These are phyloP conservation scores for Ogataea thermomethanolica DNA, from an alignment of 805 yeast genomes.

Conservation along the genomic window DNA sequence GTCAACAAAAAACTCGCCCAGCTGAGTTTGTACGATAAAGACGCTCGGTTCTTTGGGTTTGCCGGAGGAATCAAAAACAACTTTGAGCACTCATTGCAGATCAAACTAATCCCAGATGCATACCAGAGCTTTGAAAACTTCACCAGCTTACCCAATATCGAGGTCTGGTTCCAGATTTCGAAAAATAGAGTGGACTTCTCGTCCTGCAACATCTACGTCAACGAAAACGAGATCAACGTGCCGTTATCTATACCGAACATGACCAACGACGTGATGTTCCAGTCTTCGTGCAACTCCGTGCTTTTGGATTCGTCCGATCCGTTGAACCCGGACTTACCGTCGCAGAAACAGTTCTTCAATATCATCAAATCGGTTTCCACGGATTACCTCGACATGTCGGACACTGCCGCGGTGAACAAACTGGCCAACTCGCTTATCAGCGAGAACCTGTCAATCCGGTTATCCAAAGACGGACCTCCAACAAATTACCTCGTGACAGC, in stretches of 20 bases:
- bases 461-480: slow-evolving; percentile 4
- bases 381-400: slow-evolving; percentile 21
- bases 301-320: slow-evolving; percentile 19
- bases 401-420: slow-evolving; percentile 14
- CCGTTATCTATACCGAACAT: slow-evolving; percentile 26
- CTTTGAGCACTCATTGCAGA: slow-evolving; percentile 27
- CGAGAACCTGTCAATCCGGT: slow-evolving; percentile 16
- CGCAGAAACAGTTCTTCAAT: slow-evolving; percentile 22
- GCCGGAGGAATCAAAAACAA: slow-evolving; percentile 31
- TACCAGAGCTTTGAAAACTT: slow-evolving; percentile 23
- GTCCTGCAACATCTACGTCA: slow-evolving; percentile 24
- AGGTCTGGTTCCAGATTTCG: slow-evolving; percentile 30
- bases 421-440: slow-evolving; percentile 16
- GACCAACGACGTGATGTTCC: slow-evolving; percentile 30
- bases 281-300: slow-evolving; percentile 28
- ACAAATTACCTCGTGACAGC: slow-evolving; percentile 22
- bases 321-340: slow-evolving; percentile 9
- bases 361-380: slow-evolving; percentile 23
- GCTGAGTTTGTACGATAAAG: slow-evolving; percentile 24
- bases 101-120: slow-evolving; percentile 34
- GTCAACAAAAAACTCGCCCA: slow-evolving; percentile 22
- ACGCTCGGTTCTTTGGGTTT: slow-evolving; percentile 25
- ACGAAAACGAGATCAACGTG: slow-evolving; percentile 28
- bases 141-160: slow-evolving; percentile 29
- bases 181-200: slow-evolving; percentile 19